phyloP scores from a whole-genome alignment of 1,139 yeast species.

The Lodderomyces orthopsilosis region DNA sequence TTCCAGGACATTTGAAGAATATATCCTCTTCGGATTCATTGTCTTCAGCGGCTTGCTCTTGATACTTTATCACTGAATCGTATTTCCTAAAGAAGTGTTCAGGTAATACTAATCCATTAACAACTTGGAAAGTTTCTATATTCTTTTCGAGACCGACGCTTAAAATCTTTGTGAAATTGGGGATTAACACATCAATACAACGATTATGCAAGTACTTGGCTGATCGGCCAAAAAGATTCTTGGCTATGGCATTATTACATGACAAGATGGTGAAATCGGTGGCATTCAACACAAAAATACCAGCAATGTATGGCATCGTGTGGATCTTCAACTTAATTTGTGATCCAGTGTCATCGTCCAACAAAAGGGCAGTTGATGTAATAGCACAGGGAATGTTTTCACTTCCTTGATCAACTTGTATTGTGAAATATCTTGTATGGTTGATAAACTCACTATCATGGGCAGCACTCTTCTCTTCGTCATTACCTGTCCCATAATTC shows the following conservation, averaged over 20 bases:
- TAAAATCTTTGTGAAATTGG: conserved; percentile 59
- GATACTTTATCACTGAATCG: conserved; percentile 27
- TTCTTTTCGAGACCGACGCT: conserved; percentile 44
- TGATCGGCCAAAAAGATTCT: conserved; percentile 71
- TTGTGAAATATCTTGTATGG: conserved; percentile 59
- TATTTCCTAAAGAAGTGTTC: conserved; percentile 82
- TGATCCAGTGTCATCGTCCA: conserved; percentile 43
- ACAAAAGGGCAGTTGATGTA: conserved; percentile 48
- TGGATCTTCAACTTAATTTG: conserved; percentile 61
- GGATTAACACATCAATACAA: conserved; percentile 58
- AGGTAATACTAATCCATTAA: conserved; percentile 67
- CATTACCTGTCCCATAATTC: conserved; percentile 14
- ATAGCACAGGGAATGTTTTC: conserved; percentile 67
- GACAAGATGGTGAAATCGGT: conserved; percentile 48
- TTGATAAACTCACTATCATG: conserved; percentile 51
- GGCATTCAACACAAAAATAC: conserved; percentile 70
- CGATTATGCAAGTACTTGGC: conserved; percentile 46
- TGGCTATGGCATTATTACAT: conserved; percentile 76
- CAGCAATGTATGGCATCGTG: conserved; percentile 83
- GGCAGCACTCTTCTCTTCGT: conserved; percentile 19
- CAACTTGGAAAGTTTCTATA: conserved; percentile 33
- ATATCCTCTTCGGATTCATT: conserved; percentile 33
- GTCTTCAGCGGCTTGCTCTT: conserved; percentile 7
- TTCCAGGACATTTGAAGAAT: conserved; percentile 63
- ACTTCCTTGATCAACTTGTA: conserved; percentile 40